These are phyloP conservation scores for Trichoderma sp. DNA, from an alignment of 2,329 filamentous ascomycete genomes.

Conservation along the genomic window DNA sequence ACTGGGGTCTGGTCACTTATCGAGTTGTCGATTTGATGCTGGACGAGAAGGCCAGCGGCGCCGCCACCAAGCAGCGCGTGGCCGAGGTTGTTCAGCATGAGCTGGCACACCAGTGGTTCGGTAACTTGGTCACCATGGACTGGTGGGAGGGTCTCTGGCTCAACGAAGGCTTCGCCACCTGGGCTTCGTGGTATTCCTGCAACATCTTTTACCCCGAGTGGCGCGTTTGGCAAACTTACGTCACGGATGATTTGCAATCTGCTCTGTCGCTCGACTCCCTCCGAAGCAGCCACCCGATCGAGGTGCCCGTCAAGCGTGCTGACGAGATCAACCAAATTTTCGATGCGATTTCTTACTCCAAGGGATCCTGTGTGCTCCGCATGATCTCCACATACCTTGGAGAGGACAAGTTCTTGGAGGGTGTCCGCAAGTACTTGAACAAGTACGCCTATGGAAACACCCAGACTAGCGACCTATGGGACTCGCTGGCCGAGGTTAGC, in stretches of 20 bases:
- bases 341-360: slow-evolving; percentile 95
- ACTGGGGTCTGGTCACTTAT: slow-evolving; percentile 96
- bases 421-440: slow-evolving; percentile 86
- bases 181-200: slow-evolving; percentile 69
- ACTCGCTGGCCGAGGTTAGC: slow-evolving; percentile 81
- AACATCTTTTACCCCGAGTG: slow-evolving; percentile 96
- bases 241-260: slow-evolving; percentile 87
- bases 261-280: slow-evolving; percentile 87
- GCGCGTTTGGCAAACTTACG: slow-evolving; percentile 97
- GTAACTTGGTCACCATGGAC: slow-evolving; percentile 96
- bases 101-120: slow-evolving; percentile 97
- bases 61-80: slow-evolving; percentile 86
- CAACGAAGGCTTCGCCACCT: slow-evolving; percentile 81
- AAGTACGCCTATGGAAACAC: slow-evolving; percentile 98
- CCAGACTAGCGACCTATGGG: slow-evolving; percentile 87
- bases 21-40: slow-evolving; percentile 80
- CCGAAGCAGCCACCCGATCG: slow-evolving; percentile 92
- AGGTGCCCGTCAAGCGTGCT: slow-evolving; percentile 91
- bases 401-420: slow-evolving; percentile 90
- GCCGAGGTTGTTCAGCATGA: slow-evolving; percentile 97
- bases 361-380: slow-evolving; percentile 91
- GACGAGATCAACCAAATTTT: slow-evolving; percentile 99
- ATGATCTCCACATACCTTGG: slow-evolving; percentile 97
- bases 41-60: slow-evolving; percentile 88
- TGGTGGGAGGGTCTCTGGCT: slow-evolving; percentile 98